Percentiles rank a stretch among this genome's conserved stretches.
Evolutionary conservation across 352 stramenopile species (phyloP).

Genomic region (Phytophthora agathidicida): DNA sequence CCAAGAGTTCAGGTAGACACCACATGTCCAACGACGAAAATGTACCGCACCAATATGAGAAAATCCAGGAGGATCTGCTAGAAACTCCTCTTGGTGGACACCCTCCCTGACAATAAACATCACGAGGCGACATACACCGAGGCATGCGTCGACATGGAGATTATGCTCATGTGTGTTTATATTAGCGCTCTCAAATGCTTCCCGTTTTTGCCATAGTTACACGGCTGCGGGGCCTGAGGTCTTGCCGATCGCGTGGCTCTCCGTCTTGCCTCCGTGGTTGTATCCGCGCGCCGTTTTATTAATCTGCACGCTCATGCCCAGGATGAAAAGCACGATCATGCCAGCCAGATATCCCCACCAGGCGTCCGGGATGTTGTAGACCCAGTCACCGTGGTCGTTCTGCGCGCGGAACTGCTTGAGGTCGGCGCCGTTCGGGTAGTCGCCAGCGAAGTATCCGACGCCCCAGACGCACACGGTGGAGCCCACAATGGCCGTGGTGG

Average conservation of each 20-base stretch:
- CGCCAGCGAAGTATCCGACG: conserved; percentile 70
- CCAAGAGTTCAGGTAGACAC: too few relatives aligned
- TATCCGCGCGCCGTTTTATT: conserved; percentile 63
- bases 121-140: background rate
- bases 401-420: conserved; percentile 53
- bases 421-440: conserved; percentile 66
- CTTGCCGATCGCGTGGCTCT: conserved; percentile 37
- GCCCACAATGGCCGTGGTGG: conserved; percentile 65
- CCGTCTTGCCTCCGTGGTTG: conserved; percentile 45
- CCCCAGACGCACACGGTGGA: conserved; percentile 59
- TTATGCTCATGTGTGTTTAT: conserved; percentile 31
- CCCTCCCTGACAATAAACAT: conserved; percentile 6
- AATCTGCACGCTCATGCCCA: conserved; percentile 68
- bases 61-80: conserved; percentile 25
- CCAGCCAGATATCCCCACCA: conserved; percentile 82
- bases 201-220: too few relatives aligned
- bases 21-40: conserved; percentile 18
- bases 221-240: conserved; percentile 29
- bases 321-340: conserved; percentile 57
- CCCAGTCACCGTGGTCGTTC: conserved; percentile 45
- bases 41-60: conserved; percentile 5
- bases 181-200: too few relatives aligned
- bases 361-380: conserved; percentile 67
- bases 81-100: conserved; percentile 8
- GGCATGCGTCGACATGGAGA: background rate